Conservation (phyloP, 1,284 basidiomycete species). For the Rhodotorula sp. region DNA sequence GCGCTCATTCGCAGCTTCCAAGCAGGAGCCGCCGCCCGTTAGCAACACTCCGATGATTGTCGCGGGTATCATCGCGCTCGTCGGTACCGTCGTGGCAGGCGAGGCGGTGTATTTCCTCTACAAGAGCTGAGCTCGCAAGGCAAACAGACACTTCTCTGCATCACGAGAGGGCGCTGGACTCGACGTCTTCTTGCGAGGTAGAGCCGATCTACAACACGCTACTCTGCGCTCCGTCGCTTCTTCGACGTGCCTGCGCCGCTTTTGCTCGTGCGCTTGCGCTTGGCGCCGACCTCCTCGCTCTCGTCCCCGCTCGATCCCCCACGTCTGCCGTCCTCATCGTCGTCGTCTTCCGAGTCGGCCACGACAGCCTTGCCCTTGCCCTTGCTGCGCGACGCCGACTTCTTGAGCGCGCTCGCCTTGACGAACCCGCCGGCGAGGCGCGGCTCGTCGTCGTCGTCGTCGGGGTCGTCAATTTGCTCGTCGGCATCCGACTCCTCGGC, state of each 20-base stretch:
- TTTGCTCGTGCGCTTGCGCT: not conserved
- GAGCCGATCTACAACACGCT: not conserved
- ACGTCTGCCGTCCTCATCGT: not conserved
- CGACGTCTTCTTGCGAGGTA: too few species aligned
- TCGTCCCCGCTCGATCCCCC: not conserved
- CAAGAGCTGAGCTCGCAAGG: not conserved
- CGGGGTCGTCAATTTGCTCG: not conserved
- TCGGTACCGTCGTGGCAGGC: not conserved
- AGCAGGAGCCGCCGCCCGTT: not conserved
- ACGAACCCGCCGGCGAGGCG: constrained; percentile 1
- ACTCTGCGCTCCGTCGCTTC: not conserved
- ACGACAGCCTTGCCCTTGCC: not conserved
- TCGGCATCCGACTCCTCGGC: not conserved
- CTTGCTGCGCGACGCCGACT: not conserved
- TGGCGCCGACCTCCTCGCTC: constrained; percentile 4
- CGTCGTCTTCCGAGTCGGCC: not conserved
- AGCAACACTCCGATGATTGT: not conserved
- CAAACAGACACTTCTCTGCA: not conserved
- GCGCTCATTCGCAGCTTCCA: not conserved
- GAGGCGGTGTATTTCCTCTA: not conserved
- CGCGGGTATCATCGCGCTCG: not conserved
- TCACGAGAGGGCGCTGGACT: not conserved
- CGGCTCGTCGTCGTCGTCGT: not conserved
- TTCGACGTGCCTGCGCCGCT: not conserved
- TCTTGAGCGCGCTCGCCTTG: not conserved